Conservation (phyloP, 768 basidiomycete genomes). For the Arthromyces matolae region DNA sequence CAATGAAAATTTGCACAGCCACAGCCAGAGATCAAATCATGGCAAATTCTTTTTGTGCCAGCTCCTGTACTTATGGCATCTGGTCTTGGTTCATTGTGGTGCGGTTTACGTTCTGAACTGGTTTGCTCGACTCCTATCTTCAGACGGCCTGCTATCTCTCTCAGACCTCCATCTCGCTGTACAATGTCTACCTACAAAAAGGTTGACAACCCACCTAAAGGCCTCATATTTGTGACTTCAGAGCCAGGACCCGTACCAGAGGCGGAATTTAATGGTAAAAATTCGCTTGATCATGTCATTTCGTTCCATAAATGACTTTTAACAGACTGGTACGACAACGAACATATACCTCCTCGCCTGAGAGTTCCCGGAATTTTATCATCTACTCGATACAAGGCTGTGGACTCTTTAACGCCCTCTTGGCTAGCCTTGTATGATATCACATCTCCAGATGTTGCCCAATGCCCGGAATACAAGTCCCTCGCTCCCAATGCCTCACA, state of each 20-base stretch:
- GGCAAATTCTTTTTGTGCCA: no score
- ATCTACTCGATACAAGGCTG: slow-evolving; percentile 25
- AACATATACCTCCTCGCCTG: slow-evolving; percentile 27
- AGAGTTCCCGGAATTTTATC: slow-evolving; percentile 22
- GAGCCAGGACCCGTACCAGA: slow-evolving; percentile 20
- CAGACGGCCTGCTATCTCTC: neutral
- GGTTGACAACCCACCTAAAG: slow-evolving; percentile 5
- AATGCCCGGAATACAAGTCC: slow-evolving; percentile 20
- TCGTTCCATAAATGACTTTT: neutral
- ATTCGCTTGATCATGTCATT: neutral
- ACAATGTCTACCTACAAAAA: slow-evolving; percentile 8
- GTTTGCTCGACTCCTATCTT: slow-evolving; percentile 2
- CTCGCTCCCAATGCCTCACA: slow-evolving; percentile 19
- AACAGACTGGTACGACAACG: slow-evolving; percentile 32
- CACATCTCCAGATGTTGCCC: slow-evolving; percentile 17
- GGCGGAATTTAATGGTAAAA: slow-evolving; percentile 25
- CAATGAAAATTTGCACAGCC: slow-evolving; percentile 32
- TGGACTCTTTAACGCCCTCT: slow-evolving; percentile 23
- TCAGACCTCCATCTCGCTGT: neutral
- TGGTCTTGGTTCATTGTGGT: neutral
- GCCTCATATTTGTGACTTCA: slow-evolving; percentile 14
- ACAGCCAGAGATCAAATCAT: no score
- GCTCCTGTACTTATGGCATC: neutral
- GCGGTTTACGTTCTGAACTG: slow-evolving; percentile 7
- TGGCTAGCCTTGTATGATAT: slow-evolving; percentile 31